Evolutionary conservation across 108 stramenopile species (phyloP).

Genomic region (Skeletonema tropicum): DNA sequence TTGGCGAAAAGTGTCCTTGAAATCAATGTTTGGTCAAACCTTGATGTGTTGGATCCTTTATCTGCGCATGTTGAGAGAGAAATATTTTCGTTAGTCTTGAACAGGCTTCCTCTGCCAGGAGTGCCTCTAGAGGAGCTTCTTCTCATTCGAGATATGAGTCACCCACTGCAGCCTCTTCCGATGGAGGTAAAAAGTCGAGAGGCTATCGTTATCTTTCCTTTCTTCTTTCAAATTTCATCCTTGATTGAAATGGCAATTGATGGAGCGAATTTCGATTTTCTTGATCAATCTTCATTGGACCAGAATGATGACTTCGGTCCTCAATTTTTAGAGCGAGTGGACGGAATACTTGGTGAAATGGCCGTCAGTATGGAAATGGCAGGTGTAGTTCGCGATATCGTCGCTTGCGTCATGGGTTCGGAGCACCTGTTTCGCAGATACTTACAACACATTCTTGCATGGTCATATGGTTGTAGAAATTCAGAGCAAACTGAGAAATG

Average conservation of each 20-base stretch:
- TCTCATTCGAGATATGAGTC: slow-evolving; percentile 15
- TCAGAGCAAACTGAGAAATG: neutral
- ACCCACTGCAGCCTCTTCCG: slow-evolving; percentile 18
- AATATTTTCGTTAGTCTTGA: slow-evolving; percentile 11
- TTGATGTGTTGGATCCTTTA: slow-evolving; percentile 14
- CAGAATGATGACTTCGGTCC: neutral
- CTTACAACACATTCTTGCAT: neutral
- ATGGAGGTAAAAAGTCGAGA: slow-evolving; percentile 1
- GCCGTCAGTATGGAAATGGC: neutral
- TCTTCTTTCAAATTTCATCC: slow-evolving; percentile 24
- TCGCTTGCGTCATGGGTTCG: neutral
- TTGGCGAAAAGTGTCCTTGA: slow-evolving; percentile 23
- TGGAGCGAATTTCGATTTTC: neutral
- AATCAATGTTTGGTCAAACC: slow-evolving; percentile 27
- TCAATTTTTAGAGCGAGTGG: neutral
- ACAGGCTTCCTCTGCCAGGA: slow-evolving; percentile 3
- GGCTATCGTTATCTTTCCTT: slow-evolving; percentile 20
- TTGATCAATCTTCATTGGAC: neutral
- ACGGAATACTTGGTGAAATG: neutral
- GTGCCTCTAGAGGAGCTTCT: slow-evolving; percentile 18
- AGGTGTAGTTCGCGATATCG: neutral
- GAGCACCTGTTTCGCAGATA: neutral
- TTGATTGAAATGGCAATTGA: slow-evolving; percentile 26
- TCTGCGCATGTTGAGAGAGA: neutral
- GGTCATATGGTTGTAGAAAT: neutral